A percentile compares a stretch with the other conserved stretches of the same genome.
phyloP scores from a whole-genome alignment of 345 rosid species.

The Aquilaria sinensis region DNA sequence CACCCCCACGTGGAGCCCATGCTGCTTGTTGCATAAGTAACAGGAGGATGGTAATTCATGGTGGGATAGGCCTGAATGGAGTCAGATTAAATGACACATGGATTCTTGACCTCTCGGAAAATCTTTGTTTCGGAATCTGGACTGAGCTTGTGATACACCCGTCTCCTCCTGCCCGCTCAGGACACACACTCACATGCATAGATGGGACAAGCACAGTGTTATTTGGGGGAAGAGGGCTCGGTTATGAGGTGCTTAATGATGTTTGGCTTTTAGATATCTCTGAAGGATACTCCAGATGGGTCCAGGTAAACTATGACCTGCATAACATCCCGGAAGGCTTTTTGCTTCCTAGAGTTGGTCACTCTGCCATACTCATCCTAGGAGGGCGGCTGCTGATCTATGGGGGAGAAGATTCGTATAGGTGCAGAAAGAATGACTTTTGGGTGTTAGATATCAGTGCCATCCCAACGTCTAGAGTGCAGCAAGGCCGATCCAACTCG shows the following conservation, averaged over 20 bases:
- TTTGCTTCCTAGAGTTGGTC: slow-evolving; percentile 90
- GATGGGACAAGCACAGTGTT: slow-evolving; percentile 48
- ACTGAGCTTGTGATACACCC: slow-evolving; percentile 42
- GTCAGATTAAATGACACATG: slow-evolving; percentile 78
- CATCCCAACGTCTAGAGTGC: slow-evolving; percentile 33
- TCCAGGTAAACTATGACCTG: slow-evolving; percentile 50
- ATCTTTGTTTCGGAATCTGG: slow-evolving; percentile 58
- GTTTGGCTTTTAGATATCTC: slow-evolving; percentile 70
- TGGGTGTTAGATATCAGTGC: slow-evolving; percentile 69
- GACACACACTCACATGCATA: slow-evolving; percentile 73
- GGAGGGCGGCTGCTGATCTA: slow-evolving; percentile 74
- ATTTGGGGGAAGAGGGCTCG: slow-evolving; percentile 91
- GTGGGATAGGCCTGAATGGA: slow-evolving; percentile 73
- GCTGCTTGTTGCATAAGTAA: slow-evolving; percentile 69
- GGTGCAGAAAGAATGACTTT: slow-evolving; percentile 80
- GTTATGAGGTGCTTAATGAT: slow-evolving; percentile 79
- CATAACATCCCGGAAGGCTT: slow-evolving; percentile 43
- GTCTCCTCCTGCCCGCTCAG: slow-evolving; percentile 88
- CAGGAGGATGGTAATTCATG: slow-evolving; percentile 73
- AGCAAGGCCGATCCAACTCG: slow-evolving; percentile 25
- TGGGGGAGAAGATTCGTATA: slow-evolving; percentile 87
- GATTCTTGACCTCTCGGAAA: slow-evolving; percentile 71
- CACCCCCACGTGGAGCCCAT: slow-evolving; percentile 94
- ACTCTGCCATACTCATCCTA: slow-evolving; percentile 66
- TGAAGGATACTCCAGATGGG: slow-evolving; percentile 45